Evolutionary conservation across 345 rosid genomes (phyloP).

Genomic region (Combretum micranthum): DNA sequence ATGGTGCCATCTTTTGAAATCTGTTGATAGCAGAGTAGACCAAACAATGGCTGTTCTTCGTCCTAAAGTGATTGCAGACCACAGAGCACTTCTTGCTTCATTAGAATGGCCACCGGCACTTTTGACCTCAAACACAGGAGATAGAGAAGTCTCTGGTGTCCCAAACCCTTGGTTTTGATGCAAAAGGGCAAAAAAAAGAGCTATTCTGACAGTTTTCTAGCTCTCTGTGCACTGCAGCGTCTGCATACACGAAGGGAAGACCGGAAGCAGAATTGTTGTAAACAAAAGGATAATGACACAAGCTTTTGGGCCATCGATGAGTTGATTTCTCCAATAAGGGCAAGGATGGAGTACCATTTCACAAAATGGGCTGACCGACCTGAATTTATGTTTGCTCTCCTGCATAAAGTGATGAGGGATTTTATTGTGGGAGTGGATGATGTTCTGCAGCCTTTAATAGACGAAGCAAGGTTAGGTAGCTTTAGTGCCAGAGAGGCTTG

Average conservation of each 20-base stretch:
- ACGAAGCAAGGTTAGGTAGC: slow-evolving; percentile 48
- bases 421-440: slow-evolving; percentile 60
- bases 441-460: slow-evolving; percentile 75
- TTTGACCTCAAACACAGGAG: slow-evolving; percentile 25
- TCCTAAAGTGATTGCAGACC: slow-evolving; percentile 58
- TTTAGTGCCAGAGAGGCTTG: slow-evolving; percentile 78
- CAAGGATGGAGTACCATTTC: slow-evolving; percentile 75
- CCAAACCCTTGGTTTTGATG: slow-evolving; percentile 58
- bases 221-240: slow-evolving; percentile 65
- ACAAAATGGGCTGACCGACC: slow-evolving; percentile 62
- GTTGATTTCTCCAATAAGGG: slow-evolving; percentile 58
- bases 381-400: slow-evolving; percentile 65
- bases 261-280: slow-evolving; percentile 25
- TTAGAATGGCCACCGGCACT: slow-evolving; percentile 86
- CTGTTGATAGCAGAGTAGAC: slow-evolving; percentile 66
- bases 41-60: slow-evolving; percentile 49
- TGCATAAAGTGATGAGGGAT: slow-evolving; percentile 50
- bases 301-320: slow-evolving; percentile 70
- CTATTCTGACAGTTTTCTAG: slow-evolving; percentile 55
- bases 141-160: slow-evolving; percentile 25
- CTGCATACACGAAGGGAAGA: slow-evolving; percentile 44
- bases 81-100: slow-evolving; percentile 64
- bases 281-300: slow-evolving; percentile 9
- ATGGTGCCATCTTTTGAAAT: slow-evolving; percentile 51
- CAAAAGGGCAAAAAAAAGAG: slow-evolving; percentile 41